Conservation (phyloP, 2,329 filamentous ascomycete species). For the Mycosphaerella sp. region DNA sequence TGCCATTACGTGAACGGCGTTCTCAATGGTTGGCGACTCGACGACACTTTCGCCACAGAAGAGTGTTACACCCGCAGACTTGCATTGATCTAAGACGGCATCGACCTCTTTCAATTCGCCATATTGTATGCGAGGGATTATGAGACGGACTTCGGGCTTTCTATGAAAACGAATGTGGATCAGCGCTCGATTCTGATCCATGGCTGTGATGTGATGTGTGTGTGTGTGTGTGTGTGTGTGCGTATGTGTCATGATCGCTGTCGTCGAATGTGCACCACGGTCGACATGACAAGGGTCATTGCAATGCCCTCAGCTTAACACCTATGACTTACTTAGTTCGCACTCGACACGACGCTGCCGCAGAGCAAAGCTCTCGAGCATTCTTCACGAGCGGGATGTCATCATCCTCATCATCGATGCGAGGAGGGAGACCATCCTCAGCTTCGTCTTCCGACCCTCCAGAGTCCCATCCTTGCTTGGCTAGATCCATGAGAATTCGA, state of each 20-base stretch:
- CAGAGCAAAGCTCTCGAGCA: constrained; percentile 52
- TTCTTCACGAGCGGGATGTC: constrained; percentile 55
- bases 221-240: too few species aligned
- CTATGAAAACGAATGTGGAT: constrained; percentile 20
- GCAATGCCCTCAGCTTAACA: too few species aligned
- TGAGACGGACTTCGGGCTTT: constrained; percentile 53
- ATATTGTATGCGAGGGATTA: constrained; percentile 53
- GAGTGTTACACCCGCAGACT: constrained; percentile 42
- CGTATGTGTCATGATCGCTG: too few species aligned
- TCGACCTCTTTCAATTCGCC: constrained; percentile 51
- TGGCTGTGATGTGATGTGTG: too few species aligned
- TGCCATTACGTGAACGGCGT: constrained; percentile 31
- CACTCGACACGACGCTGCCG: constrained; percentile 51
- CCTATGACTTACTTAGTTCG: constrained; percentile 38
- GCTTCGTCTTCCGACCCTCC: constrained; percentile 44
- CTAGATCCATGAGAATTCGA: constrained; percentile 60
- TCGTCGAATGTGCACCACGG: too few species aligned
- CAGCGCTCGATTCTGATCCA: too few species aligned
- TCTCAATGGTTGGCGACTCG: constrained; percentile 19
- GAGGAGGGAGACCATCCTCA: constrained; percentile 30
- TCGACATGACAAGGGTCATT: too few species aligned
- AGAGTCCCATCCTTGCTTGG: constrained; percentile 59
- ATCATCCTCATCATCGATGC: constrained; percentile 46
- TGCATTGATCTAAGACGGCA: constrained; percentile 50
- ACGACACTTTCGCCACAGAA: constrained; percentile 29